These are phyloP conservation scores for Aspergillus pseudoglaucus DNA, from an alignment of 2,329 filamentous ascomycete genomes.

Conservation along the genomic window DNA sequence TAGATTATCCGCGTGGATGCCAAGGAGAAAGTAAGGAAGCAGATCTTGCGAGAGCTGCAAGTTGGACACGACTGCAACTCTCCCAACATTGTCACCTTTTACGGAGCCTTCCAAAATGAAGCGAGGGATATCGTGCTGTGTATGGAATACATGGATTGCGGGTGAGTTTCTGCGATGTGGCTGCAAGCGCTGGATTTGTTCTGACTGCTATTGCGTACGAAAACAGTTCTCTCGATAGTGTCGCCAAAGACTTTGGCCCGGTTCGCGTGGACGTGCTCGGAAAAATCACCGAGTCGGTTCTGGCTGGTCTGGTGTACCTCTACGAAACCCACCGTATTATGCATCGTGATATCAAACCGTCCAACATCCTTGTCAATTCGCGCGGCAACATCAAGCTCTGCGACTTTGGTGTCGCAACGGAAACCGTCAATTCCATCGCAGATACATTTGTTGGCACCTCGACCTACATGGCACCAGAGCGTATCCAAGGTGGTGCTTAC, in stretches of 20 bases:
- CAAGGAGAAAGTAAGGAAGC: constrained; percentile 92
- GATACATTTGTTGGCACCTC: constrained; percentile 98
- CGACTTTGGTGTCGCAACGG: constrained; percentile 97
- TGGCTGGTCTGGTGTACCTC: constrained; percentile 89
- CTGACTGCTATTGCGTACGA: neutral
- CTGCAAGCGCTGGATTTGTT: neutral
- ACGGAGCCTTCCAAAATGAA: constrained; percentile 93
- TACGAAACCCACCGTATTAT: constrained; percentile 96
- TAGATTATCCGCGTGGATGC: constrained; percentile 97
- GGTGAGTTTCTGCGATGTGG: constrained; percentile 55
- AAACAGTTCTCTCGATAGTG: constrained; percentile 76
- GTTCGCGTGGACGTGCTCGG: constrained; percentile 93
- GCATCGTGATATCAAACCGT: constrained; percentile 98
- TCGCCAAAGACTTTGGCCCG: constrained; percentile 91
- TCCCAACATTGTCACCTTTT: constrained; percentile 94
- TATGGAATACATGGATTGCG: constrained; percentile 99
- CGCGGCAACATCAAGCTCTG: constrained; percentile 92
- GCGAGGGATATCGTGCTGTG: constrained; percentile 98
- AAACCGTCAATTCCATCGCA: constrained; percentile 94
- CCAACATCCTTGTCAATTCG: constrained; percentile 94
- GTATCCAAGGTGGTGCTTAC: constrained; percentile 94
- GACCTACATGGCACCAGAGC: constrained; percentile 98
- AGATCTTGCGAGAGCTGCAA: constrained; percentile 92
- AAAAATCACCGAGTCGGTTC: constrained; percentile 93
- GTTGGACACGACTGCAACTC: constrained; percentile 99